Evolutionary conservation across 2,329 filamentous ascomycete species (phyloP), one percentile per base, ranked within the genome.

Genomic region (Penicillium sp.): DNA sequence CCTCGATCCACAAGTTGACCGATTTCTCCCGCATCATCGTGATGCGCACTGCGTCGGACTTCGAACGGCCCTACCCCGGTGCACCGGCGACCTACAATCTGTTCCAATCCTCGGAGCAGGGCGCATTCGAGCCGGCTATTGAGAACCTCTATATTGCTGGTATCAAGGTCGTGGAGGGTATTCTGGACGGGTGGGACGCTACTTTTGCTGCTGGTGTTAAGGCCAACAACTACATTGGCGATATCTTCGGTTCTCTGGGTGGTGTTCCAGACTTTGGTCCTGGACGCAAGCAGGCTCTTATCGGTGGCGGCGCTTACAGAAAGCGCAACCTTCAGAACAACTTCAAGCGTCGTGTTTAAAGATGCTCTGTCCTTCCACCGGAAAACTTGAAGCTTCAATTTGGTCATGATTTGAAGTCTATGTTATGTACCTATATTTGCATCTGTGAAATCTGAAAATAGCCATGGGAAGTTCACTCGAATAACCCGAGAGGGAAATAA

Each of bases 21-120:
- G 85, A 88, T 63, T 88, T 85, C 65, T 66, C 72, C 5, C 77
- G 85, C 3, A 76, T 85, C 54, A 82, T 88, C 48, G 67, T 87
- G 51, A 80, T 87, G 76, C 77, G 85, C 26, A 81, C 82, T 61
- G 82, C 77, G 1, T 84, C 81, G 9, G 80, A 88, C 69, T 88
- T 88, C 61, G 85, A 88, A 63, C 78, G 85, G 6, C 82, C 82
- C 0, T 83, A 80, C 22, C 77, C 78, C 0, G 78, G 76, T 10
- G 65, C 78, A 7, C 72, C 75, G 0, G 75, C 79, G 8, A 73
- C 76, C 19, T 73, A 81, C 33, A 83, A 87, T 59, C 72, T 88
- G 8, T 74, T 80, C 34, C 73, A 77, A 35, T 68, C 75, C 0
- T 68, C 37, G 3, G 17, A 84, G 35, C 80, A 85, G 61, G 83